Conservation (phyloP, 164 flowering plant species). For the Umbilicus rupestris region DNA sequence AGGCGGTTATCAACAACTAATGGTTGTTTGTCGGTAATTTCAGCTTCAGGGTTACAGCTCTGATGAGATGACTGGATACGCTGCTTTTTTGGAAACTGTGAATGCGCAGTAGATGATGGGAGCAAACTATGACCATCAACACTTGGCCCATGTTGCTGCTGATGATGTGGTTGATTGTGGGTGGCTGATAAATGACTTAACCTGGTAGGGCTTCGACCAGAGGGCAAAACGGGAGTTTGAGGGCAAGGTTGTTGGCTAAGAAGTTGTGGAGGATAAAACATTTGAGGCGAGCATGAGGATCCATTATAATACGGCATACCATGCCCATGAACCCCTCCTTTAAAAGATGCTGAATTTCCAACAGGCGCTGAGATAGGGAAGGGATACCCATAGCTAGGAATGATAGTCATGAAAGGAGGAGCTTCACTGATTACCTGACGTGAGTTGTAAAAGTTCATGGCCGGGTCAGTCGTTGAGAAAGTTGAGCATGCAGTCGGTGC, state of each 20-base stretch:
- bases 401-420: constrained; percentile 24
- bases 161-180: constrained; percentile 14
- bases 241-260: constrained; percentile 19
- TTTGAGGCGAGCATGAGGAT: constrained; percentile 20
- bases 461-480: constrained; percentile 15
- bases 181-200: constrained; percentile 19
- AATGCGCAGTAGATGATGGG: constrained; percentile 7
- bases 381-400: constrained; percentile 22
- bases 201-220: constrained; percentile 11
- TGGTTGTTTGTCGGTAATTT: constrained; percentile 10
- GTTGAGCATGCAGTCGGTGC: constrained; percentile 8
- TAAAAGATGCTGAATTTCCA: constrained; percentile 11
- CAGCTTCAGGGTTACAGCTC: constrained; percentile 16
- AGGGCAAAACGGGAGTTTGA: constrained; percentile 11
- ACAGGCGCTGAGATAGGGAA: constrained; percentile 20
- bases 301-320: constrained; percentile 21
- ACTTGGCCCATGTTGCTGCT: constrained; percentile 13
- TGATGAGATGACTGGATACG: constrained; percentile 9
- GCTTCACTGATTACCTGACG: constrained; percentile 16
- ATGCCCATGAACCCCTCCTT: constrained; percentile 15
- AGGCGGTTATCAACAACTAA: constrained; percentile 10
- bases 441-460: constrained; percentile 19
- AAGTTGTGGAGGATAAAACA: constrained; percentile 24
- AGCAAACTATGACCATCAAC: constrained; percentile 11
- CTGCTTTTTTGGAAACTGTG: constrained; percentile 15